phyloP scores from a whole-genome alignment of 2,329 filamentous ascomycete genomes.

The Neoscytalidium dimidiatum region DNA sequence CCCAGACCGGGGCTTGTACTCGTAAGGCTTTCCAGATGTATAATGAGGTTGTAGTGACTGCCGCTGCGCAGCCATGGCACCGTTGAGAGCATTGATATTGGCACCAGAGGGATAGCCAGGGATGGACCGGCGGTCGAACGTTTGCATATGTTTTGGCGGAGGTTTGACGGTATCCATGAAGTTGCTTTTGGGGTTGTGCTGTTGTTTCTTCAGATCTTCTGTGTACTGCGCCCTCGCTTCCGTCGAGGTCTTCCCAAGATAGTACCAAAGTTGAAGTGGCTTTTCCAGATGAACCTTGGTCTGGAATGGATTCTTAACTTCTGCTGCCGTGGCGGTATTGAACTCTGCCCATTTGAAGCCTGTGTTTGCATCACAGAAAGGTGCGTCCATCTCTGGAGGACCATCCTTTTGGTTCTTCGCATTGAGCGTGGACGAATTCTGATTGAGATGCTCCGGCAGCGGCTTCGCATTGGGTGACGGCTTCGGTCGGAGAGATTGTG shows the following conservation, averaged over 20 bases:
- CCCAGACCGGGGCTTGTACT: constrained; percentile 17
- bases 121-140: background rate
- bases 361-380: constrained; percentile 49
- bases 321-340: constrained; percentile 52
- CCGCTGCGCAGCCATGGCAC: constrained; percentile 18
- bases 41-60: constrained; percentile 14
- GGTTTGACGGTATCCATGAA: constrained; percentile 68
- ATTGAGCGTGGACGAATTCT: constrained; percentile 46
- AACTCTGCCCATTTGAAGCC: constrained; percentile 66
- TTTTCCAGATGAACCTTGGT: constrained; percentile 71
- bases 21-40: constrained; percentile 7
- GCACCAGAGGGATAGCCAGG: constrained; percentile 10
- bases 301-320: constrained; percentile 50
- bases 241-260: constrained; percentile 81
- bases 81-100: constrained; percentile 19
- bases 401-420: constrained; percentile 52
- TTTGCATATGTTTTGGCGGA: constrained; percentile 29
- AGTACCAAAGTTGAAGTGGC: constrained; percentile 81
- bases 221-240: constrained; percentile 92
- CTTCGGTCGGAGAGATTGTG: constrained; percentile 72
- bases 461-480: constrained; percentile 72
- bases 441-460: constrained; percentile 60
- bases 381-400: constrained; percentile 49
- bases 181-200: constrained; percentile 68
- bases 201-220: constrained; percentile 65